Conservation (phyloP, 2,329 filamentous ascomycete genomes). For the Diaporthe eres region DNA sequence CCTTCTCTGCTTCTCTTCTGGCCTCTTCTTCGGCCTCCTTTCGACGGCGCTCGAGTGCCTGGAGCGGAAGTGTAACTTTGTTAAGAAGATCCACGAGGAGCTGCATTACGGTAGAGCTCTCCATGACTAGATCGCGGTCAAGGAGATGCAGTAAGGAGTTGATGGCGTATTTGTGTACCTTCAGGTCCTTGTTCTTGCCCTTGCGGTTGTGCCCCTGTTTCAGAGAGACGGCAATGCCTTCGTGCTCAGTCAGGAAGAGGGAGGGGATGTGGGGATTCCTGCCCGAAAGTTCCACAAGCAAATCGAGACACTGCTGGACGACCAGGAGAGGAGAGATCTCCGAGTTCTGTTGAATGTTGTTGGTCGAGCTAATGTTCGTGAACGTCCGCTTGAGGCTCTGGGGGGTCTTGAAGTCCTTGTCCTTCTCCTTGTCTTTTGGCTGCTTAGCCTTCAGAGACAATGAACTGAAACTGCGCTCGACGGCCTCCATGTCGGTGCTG, state of each 20-base stretch:
- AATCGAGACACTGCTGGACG: constrained; percentile 92
- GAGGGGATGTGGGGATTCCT: constrained; percentile 90
- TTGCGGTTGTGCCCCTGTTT: constrained; percentile 86
- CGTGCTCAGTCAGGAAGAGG: constrained; percentile 95
- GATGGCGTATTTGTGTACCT: constrained; percentile 88
- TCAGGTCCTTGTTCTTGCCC: constrained; percentile 88
- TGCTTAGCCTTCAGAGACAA: constrained; percentile 93
- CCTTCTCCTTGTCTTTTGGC: constrained; percentile 74
- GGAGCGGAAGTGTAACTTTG: constrained; percentile 88
- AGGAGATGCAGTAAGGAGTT: constrained; percentile 91
- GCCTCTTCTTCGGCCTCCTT: constrained; percentile 76
- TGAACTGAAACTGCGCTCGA: constrained; percentile 95
- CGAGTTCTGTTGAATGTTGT: constrained; percentile 73
- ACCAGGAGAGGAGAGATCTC: constrained; percentile 96
- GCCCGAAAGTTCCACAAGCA: constrained; percentile 85
- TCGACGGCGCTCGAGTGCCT: constrained; percentile 84
- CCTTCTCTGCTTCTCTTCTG: constrained; percentile 59
- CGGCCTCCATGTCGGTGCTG: constrained; percentile 90
- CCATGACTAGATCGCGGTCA: constrained; percentile 95
- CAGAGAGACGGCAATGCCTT: constrained; percentile 78
- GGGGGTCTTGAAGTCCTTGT: constrained; percentile 78
- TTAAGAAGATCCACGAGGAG: constrained; percentile 89
- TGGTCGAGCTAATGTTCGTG: constrained; percentile 67
- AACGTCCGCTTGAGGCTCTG: constrained; percentile 82
- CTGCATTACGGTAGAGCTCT: constrained; percentile 98